These are phyloP conservation scores for Penicillium chermesinum DNA, from an alignment of 495 filamentous ascomycete genomes.

Conservation along the genomic window DNA sequence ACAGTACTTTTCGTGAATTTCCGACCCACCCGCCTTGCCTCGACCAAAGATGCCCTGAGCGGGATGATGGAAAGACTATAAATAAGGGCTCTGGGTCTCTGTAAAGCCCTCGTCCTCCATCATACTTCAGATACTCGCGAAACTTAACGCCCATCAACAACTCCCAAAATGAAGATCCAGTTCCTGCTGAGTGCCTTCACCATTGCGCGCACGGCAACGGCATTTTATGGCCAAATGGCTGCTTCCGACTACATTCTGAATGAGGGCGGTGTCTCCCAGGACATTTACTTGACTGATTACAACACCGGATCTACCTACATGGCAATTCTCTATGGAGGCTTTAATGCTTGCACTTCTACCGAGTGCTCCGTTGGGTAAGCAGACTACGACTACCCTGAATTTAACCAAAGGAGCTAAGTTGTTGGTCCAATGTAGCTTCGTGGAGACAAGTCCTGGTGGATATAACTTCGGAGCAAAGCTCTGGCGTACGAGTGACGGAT, in stretches of 20 bases:
- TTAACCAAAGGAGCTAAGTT: background rate
- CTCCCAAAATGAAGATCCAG: background rate
- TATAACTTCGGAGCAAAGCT: constrained; percentile 4
- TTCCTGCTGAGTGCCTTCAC: background rate
- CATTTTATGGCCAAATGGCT: constrained; percentile 8
- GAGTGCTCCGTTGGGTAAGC: constrained; percentile 5
- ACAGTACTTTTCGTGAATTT: too few species aligned
- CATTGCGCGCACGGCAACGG: constrained; percentile 1
- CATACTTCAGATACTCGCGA: too few species aligned
- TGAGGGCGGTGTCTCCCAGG: constrained; percentile 5
- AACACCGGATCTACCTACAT: constrained; percentile 6
- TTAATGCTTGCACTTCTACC: background rate
- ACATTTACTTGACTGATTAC: constrained; percentile 8
- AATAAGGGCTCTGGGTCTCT: too few species aligned
- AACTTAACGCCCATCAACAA: too few species aligned
- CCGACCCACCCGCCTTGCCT: too few species aligned
- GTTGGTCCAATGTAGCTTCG: constrained; percentile 1
- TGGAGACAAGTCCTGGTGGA: constrained; percentile 4
- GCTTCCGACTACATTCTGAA: background rate
- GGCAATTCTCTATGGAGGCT: constrained; percentile 7
- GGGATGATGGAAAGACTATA: too few species aligned
- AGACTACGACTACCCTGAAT: too few species aligned
- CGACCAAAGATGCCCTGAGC: too few species aligned
- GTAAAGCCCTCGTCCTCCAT: too few species aligned
- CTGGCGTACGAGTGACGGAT: constrained; percentile 10